These are phyloP conservation scores for Cyclocybe aegerita DNA, from an alignment of 768 basidiomycete genomes.

Conservation along the genomic window DNA sequence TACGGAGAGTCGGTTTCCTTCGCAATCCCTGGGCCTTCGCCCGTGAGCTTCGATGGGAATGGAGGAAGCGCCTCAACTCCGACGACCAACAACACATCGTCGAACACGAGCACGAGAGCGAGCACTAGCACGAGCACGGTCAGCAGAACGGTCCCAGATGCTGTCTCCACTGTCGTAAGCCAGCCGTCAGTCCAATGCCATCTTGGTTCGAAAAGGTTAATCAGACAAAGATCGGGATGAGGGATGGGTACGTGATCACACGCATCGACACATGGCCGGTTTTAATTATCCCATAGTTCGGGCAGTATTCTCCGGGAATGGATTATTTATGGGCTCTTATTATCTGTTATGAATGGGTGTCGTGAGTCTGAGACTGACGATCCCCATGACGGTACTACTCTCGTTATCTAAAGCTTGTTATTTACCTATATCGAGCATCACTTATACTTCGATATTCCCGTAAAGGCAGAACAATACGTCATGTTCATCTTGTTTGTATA, in stretches of 20 bases:
- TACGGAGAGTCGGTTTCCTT: conserved; percentile 32
- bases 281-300: conserved; percentile 9
- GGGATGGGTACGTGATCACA: conserved; percentile 11
- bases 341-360: conserved; percentile 21
- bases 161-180: conserved; percentile 15
- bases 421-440: conserved; percentile 9
- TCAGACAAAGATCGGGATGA: conserved; percentile 12
- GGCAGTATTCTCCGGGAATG: not conserved
- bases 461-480: not conserved
- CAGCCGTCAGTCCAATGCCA: conserved; percentile 22
- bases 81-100: not conserved
- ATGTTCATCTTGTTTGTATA: not conserved
- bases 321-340: conserved; percentile 1
- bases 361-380: conserved; percentile 20
- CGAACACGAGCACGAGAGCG: not conserved
- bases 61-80: conserved; percentile 14
- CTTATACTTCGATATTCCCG: not conserved
- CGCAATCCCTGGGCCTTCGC: conserved; percentile 35
- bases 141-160: not conserved
- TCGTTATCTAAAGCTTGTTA: conserved; percentile 5
- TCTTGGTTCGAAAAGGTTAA: conserved; percentile 19
- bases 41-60: conserved; percentile 28
- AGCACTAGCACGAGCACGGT: conserved; percentile 1
- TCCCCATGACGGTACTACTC: conserved; percentile 13
- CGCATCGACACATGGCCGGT: conserved; percentile 9